Evolutionary conservation across 2,329 filamentous ascomycete genomes (phyloP).

Genomic region (Verticillium longisporum): DNA sequence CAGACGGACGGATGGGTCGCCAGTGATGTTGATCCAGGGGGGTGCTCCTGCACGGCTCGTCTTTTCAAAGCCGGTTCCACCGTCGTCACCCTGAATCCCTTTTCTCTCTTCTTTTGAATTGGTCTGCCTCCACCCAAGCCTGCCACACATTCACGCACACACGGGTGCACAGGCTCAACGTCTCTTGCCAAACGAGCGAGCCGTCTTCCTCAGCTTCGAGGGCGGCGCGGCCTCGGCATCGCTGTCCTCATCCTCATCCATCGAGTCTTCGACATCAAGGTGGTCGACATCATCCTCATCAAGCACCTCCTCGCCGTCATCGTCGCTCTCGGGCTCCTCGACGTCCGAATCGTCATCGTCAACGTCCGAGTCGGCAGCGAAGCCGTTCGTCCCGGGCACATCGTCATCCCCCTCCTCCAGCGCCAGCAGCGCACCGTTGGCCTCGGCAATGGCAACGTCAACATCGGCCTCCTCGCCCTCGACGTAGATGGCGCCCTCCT

Average conservation of each 20-base stretch:
- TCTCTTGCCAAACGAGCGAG: slow-evolving; percentile 26
- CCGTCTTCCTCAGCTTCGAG: slow-evolving; percentile 35
- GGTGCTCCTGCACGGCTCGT: not conserved
- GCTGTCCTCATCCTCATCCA: slow-evolving; percentile 49
- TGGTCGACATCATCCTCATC: slow-evolving; percentile 55
- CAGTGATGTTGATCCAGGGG: not conserved
- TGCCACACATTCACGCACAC: not conserved
- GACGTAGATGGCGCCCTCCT: slow-evolving; percentile 74
- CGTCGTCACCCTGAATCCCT: not conserved
- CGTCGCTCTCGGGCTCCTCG: slow-evolving; percentile 36
- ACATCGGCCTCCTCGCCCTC: slow-evolving; percentile 64
- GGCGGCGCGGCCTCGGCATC: slow-evolving; percentile 42
- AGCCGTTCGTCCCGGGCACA: slow-evolving; percentile 35
- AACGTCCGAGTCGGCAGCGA: slow-evolving; percentile 54
- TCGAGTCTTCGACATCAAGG: slow-evolving; percentile 48
- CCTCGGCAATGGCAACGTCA: slow-evolving; percentile 18
- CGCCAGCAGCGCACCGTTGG: not conserved
- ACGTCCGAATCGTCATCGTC: slow-evolving; percentile 34
- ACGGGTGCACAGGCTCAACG: not conserved
- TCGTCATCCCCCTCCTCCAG: not conserved
- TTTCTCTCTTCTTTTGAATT: not conserved
- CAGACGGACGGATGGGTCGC: not conserved
- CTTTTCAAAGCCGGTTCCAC: not conserved
- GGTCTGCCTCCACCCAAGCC: not conserved
- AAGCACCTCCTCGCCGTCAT: slow-evolving; percentile 41